Base-by-base conservation (phyloP, 148 eudicot genomes). In the Agrostemma githago region DNA sequence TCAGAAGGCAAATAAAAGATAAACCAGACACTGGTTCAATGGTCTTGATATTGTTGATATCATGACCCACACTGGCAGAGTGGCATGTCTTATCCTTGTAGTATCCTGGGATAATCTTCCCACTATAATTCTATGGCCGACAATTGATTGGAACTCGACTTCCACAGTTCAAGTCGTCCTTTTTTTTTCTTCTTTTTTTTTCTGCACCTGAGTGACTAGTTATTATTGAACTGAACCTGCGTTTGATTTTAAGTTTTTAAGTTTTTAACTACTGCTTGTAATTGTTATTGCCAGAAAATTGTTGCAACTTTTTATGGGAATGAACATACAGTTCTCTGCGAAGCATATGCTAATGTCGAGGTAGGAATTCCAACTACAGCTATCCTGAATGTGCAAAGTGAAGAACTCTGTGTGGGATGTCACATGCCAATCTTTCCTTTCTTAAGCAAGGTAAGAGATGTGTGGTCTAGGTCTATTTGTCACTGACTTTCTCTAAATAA, bases 341-440 rank as follows among this genome's bases (percentile, higher is more conserved):
- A 83, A 78, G 92, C 93, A 72, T 76, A 76, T 73, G 85, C 88
- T 62, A 77, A 70, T 72, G 84, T 90, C 71, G 81, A 67, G 74
- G 96, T 93, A 68, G 96, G 90, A 60, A 80, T 90, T 82, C 98
- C 98, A 77, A 78, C 88, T 74, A 81, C 86, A 54, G 87, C 82
- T 20, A 74, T 83, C 44, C 74, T 93, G 82, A 90, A 89, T 79
- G 86, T 84, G 54, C 98, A 93, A 79, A 90, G 92, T 72, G 85
- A 93, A 76, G 85, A 87, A 59, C 81, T 93, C 68, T 91, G 92
- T 67, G 79, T 90, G 79, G 90, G 86, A 72, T 88, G 81, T 74
- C 79, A 84, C 76, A 86, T 88, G 85, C 93, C 91, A 62, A 82
- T 90, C 80, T 85, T 83, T 84, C 93, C 98, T 76, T 82, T 83